Percentiles rank a stretch among this genome's conserved stretches.
Evolutionary conservation across 2,329 filamentous ascomycete genomes (phyloP).

Genomic region (Calonectria naviculata): DNA sequence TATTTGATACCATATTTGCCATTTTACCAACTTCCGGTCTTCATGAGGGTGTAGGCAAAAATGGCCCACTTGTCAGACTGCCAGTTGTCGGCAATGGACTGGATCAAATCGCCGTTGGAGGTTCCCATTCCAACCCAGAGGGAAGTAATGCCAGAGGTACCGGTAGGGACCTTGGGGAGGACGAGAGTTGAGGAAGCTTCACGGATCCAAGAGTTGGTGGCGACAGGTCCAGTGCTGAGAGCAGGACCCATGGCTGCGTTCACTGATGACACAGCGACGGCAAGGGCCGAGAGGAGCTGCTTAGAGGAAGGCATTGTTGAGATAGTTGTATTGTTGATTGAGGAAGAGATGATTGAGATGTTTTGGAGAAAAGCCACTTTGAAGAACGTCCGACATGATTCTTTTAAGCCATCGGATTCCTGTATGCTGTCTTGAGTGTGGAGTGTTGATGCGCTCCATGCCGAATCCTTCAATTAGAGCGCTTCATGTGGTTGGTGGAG

Average conservation of each 20-base stretch:
- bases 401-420: neutral
- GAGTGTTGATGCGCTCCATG: neutral
- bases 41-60: slow-evolving; percentile 54
- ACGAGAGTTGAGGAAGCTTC: slow-evolving; percentile 56
- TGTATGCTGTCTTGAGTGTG: neutral
- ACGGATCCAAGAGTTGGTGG: slow-evolving; percentile 52
- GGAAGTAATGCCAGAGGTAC: slow-evolving; percentile 49
- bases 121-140: slow-evolving; percentile 63
- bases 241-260: slow-evolving; percentile 48
- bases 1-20: neutral
- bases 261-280: slow-evolving; percentile 23
- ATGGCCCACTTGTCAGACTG: slow-evolving; percentile 48
- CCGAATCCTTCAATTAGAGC: neutral
- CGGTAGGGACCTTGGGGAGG: slow-evolving; percentile 51
- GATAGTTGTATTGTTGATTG: neutral
- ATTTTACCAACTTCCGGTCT: slow-evolving; percentile 38
- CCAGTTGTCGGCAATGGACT: slow-evolving; percentile 55
- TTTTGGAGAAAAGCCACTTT: neutral
- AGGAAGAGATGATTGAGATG: neutral
- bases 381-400: neutral
- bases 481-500: neutral
- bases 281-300: slow-evolving; percentile 29
- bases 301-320: slow-evolving; percentile 30
- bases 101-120: slow-evolving; percentile 56
- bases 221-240: slow-evolving; percentile 56